Evolutionary conservation across 352 stramenopile species (phyloP).

Genomic region (Phytopythium kandeliae): DNA sequence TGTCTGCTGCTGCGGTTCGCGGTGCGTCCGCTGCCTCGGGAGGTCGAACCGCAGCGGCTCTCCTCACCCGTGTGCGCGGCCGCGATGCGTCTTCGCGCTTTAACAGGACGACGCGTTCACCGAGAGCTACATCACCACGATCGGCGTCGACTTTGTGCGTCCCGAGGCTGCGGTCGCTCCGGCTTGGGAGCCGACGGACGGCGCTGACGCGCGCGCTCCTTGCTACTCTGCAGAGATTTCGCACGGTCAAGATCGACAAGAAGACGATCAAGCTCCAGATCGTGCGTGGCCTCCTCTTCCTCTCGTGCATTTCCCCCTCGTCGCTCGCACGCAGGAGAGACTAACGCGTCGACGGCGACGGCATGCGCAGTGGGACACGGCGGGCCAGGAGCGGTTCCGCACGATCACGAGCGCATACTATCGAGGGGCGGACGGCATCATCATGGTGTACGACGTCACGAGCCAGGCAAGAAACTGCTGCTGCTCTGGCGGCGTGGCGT

Average conservation of each 20-base stretch:
- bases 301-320: neutral
- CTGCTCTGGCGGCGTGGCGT: neutral
- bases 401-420: conserved; percentile 99
- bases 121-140: conserved; percentile 97
- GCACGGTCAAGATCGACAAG: conserved; percentile 98
- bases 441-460: conserved; percentile 99
- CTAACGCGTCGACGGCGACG: too few species aligned
- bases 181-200: too few species aligned
- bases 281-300: conserved; percentile 38
- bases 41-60: too few species aligned
- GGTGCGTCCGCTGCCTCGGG: too few species aligned
- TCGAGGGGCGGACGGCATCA: conserved; percentile 96
- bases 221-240: conserved; percentile 72
- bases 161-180: neutral
- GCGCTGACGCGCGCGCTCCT: neutral
- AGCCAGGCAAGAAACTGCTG: conserved; percentile 56
- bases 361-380: conserved; percentile 92
- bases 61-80: too few species aligned
- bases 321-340: too few species aligned
- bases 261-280: conserved; percentile 99
- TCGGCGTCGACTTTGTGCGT: conserved; percentile 93
- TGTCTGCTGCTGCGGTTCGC: conserved; percentile 97
- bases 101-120: conserved; percentile 95
- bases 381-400: conserved; percentile 98
- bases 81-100: neutral